These are phyloP conservation scores for Periconia sp. DNA, from an alignment of 2,329 filamentous ascomycete species.

Conservation along the genomic window DNA sequence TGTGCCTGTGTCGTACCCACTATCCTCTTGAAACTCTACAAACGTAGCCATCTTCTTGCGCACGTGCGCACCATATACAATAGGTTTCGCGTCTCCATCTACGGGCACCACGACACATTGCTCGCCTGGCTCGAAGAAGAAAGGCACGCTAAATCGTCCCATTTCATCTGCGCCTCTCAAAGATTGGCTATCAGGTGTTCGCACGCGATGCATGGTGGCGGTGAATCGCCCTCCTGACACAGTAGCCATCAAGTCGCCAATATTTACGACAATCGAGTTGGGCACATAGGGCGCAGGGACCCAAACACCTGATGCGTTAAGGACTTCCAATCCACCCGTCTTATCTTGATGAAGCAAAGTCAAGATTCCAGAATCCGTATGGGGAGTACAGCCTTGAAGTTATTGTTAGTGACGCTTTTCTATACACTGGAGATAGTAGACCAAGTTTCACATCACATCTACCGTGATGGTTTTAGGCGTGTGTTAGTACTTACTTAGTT, in stretches of 20 bases:
- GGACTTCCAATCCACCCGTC: conserved; percentile 52
- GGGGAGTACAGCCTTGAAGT: conserved; percentile 36
- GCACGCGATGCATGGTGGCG: conserved; percentile 50
- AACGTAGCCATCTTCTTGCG: conserved; percentile 49
- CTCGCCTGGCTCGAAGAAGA: conserved; percentile 53
- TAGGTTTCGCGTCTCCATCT: conserved; percentile 28
- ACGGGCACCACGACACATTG: conserved; percentile 44
- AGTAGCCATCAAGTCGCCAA: conserved; percentile 48
- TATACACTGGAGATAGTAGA: not conserved
- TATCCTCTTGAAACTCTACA: conserved; percentile 47
- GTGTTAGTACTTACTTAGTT: conserved; percentile 18
- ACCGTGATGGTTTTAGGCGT: no score
- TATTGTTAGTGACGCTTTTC: not conserved
- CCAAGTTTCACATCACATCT: not conserved
- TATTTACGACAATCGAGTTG: conserved; percentile 49
- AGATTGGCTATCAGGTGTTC: conserved; percentile 20
- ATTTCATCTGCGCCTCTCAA: not conserved
- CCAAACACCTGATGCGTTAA: conserved; percentile 46
- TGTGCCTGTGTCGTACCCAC: conserved; percentile 17
- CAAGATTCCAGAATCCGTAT: conserved; percentile 51
- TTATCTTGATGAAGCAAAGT: conserved; percentile 53
- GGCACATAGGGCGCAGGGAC: conserved; percentile 46
- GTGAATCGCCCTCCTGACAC: conserved; percentile 48
- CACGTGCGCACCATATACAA: conserved; percentile 48
- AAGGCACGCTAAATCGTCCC: conserved; percentile 49